Base-by-base conservation (phyloP, 108 stramenopile genomes). In the Skeletonema marinoi region DNA sequence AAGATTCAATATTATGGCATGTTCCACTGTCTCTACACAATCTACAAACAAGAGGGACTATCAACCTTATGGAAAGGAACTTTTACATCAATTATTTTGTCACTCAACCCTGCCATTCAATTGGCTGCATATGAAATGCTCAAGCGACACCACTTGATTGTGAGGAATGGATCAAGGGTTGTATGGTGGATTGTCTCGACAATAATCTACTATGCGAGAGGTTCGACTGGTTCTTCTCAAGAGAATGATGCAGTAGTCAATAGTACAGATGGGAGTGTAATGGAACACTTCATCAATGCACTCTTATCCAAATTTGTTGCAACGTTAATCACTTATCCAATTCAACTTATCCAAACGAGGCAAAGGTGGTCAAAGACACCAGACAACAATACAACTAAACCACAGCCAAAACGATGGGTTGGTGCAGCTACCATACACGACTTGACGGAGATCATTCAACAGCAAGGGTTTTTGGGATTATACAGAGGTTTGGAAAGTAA, bases 91-190 rank as follows among this genome's bases (percentile, higher is more conserved):
- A 69, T 90, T 38, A 68, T 90, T 13, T 71, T 90, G 11, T 81
- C 88, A 16, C 82, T 84, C n/a, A 90, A 90, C 64, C 89, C 89
- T 16, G 84, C 85, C 16, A 85, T 90, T 36, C 89, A 90, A 82
- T 87, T 86, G 36, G 85, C 82, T 30, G 81, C 81, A 21, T 90
- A 90, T 70, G 89, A 90, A 51, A 46, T 66, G 60, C 75, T 90
- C 46, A 90, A 90, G 70, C 78, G 79, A 29, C 29, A 60, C 19
- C 48, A 80, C 14, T 65, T 80, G 31, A 68, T 68, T 56, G 33
- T 75, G 4, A 46, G 44, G 16, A 46, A 16, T 46, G 44, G 44
- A 46, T 46, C 44, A n/a, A 46, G 44, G 44, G 54, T 56, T 1
- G 7, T 25, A 10, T 25, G 21, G 19, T 56, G 54, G 54, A 56